phyloP scores from a whole-genome alignment of 2,329 filamentous ascomycete species.

The Aspergillus aculeatinus region DNA sequence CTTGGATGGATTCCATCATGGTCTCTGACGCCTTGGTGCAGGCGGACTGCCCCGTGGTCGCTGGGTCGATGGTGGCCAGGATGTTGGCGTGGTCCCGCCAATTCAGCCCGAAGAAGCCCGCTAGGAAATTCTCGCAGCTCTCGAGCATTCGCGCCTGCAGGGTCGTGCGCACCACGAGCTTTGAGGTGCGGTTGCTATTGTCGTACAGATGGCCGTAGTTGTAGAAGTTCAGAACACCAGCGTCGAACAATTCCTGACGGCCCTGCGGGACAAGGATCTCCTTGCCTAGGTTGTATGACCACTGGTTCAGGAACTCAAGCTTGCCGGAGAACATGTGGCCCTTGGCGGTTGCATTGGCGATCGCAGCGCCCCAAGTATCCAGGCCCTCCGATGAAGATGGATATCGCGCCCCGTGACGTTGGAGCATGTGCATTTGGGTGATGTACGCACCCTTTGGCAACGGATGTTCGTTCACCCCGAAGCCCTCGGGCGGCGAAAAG shows the following conservation, averaged over 20 bases:
- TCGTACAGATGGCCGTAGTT: slow-evolving; percentile 67
- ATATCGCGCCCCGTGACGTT: slow-evolving; percentile 71
- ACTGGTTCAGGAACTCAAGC: slow-evolving; percentile 6
- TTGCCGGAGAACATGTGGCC: slow-evolving; percentile 30
- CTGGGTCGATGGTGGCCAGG: slow-evolving; percentile 70
- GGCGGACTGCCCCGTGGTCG: slow-evolving; percentile 35
- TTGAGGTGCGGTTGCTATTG: slow-evolving; percentile 60
- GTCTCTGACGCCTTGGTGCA: slow-evolving; percentile 5
- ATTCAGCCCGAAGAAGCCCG: slow-evolving; percentile 74
- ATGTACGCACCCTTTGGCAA: slow-evolving; percentile 67
- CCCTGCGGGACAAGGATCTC: slow-evolving; percentile 73
- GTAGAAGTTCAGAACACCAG: slow-evolving; percentile 69
- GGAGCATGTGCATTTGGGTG: slow-evolving; percentile 69
- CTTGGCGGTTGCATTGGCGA: slow-evolving; percentile 52
- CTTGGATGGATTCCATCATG: background rate
- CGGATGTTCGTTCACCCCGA: slow-evolving; percentile 71
- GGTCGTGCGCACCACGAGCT: slow-evolving; percentile 71
- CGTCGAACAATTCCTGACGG: slow-evolving; percentile 70
- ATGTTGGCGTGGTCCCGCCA: slow-evolving; percentile 72
- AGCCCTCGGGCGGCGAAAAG: slow-evolving; percentile 61
- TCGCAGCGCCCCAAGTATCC: slow-evolving; percentile 55
- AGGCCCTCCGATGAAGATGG: slow-evolving; percentile 63
- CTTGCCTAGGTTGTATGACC: slow-evolving; percentile 62
- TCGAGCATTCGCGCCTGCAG: slow-evolving; percentile 77
- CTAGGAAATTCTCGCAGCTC: slow-evolving; percentile 73